Evolutionary conservation across 1,284 basidiomycete genomes (phyloP), one percentile per base, ranked within the genome.

Genomic region (Irpex rosettiformis): DNA sequence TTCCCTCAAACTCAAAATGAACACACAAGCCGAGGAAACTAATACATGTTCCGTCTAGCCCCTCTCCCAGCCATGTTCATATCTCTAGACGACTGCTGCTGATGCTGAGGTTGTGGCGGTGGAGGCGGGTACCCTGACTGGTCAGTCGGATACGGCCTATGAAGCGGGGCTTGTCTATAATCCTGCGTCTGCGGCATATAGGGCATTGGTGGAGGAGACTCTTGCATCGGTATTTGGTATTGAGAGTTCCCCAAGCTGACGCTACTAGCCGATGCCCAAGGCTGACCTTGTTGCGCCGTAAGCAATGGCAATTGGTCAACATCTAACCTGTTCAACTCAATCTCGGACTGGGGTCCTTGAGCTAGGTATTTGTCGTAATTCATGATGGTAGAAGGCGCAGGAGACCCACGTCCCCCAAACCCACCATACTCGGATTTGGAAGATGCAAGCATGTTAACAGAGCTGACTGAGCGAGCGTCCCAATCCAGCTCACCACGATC

Each of bases 401-500:
- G 80, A 0, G 79, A 81, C 3, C 72, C 68, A 16, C 77, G 73
- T 6, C 76, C 74, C 11, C 49, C 33, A 40, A 40, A 11, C 11
- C 33, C 75, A 75, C 74, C 42, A 33, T 78, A 73, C 8, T 77
- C 61, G 1, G 79, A 77, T 1, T 77, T 72, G 30, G 71, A 63
- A 47, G 78, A 75, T 13, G 72, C 75, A 57, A 89, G 75, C 42
- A 86, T 65, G 30, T 75, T 79, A 3, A 82, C 78, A 5, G 89
- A 86, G 7, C 85, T 77, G 56, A 91, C 77, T 0, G 89, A 91
- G 11, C 84, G 83, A 45, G 79, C 76, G 65, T 93, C 90, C 90
- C 89, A 93, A 66, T 93, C 90, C 55, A 84, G 67, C 67, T 93
- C 91, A 47, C 89, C 91, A 61, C 88, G 79, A 68, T 93, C 90